A percentile compares a stretch with the other conserved stretches of the same genome.
These are phyloP conservation scores for Eremothecium coryli DNA, from an alignment of 1,139 yeast genomes.

Conservation along the genomic window DNA sequence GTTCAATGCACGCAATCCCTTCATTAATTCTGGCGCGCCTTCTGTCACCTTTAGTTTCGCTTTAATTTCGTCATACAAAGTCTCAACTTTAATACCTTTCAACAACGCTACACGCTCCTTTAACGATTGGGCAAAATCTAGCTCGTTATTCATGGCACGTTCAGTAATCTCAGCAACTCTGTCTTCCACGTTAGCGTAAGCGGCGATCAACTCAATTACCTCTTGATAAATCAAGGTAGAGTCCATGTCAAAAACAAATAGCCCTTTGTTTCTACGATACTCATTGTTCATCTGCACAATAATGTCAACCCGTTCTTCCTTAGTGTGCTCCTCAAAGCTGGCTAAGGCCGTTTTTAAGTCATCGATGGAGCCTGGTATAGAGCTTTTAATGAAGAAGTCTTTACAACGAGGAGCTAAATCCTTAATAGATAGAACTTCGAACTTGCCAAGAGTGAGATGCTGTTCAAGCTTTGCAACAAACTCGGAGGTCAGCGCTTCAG, in stretches of 20 bases:
- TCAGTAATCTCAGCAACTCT: constrained; percentile 78
- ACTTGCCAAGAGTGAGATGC: not conserved
- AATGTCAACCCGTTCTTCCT: constrained; percentile 33
- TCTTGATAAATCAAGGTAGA: constrained; percentile 94
- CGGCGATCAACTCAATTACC: constrained; percentile 91
- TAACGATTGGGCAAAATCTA: constrained; percentile 81
- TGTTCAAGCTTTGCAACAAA: constrained; percentile 1
- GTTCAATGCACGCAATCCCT: constrained; percentile 51
- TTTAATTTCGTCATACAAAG: constrained; percentile 74
- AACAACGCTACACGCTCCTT: constrained; percentile 64
- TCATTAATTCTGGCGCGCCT: constrained; percentile 69
- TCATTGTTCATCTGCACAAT: constrained; percentile 38
- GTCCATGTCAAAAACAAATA: constrained; percentile 95
- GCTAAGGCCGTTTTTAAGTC: constrained; percentile 4
- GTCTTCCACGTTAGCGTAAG: constrained; percentile 68
- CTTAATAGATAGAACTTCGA: constrained; percentile 1
- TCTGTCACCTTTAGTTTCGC: constrained; percentile 61
- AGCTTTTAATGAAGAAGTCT: constrained; percentile 13
- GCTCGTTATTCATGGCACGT: constrained; percentile 94
- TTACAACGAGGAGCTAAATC: constrained; percentile 14
- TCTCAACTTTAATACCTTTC: constrained; percentile 65
- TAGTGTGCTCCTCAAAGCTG: constrained; percentile 8
- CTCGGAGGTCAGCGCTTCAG: constrained; percentile 5
- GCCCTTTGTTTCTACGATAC: constrained; percentile 44
- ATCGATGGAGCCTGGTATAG: constrained; percentile 3